These are phyloP conservation scores for Umbelopsis sp. DNA, from an alignment of 371 early-diverging fungal species.

Conservation along the genomic window DNA sequence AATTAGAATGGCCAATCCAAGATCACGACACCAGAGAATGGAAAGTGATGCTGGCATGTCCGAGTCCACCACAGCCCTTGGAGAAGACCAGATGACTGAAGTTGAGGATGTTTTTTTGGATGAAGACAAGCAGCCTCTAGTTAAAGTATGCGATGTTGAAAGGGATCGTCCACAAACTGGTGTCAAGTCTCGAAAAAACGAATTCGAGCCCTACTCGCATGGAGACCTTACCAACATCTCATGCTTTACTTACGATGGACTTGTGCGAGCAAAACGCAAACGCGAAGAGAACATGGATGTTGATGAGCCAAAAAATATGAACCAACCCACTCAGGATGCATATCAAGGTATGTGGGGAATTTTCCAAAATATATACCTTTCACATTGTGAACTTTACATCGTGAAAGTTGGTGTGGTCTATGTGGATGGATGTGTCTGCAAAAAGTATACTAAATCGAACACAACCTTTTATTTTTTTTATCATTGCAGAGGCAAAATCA, in stretches of 20 bases:
- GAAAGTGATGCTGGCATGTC: slow-evolving; percentile 16
- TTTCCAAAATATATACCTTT: no score
- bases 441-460: background rate
- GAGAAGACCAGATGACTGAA: slow-evolving; percentile 24
- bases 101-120: slow-evolving; percentile 23
- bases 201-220: slow-evolving; percentile 69
- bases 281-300: slow-evolving; percentile 17
- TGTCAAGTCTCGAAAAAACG: slow-evolving; percentile 61
- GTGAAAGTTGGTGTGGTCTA: background rate
- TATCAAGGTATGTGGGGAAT: background rate
- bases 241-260: slow-evolving; percentile 25
- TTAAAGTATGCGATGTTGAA: slow-evolving; percentile 46
- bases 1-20: background rate
- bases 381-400: no score
- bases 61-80: slow-evolving; percentile 7
- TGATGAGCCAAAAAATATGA: slow-evolving; percentile 15
- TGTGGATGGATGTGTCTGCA: background rate
- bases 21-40: slow-evolving; percentile 10
- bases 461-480: no score
- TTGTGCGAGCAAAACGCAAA: background rate
- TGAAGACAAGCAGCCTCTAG: slow-evolving; percentile 35
- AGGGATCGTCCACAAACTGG: slow-evolving; percentile 45
- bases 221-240: slow-evolving; percentile 71
- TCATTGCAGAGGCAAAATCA: background rate
- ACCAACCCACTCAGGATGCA: background rate